Base-by-base conservation (phyloP, 768 basidiomycete genomes). In the Kockovaella imperatae region DNA sequence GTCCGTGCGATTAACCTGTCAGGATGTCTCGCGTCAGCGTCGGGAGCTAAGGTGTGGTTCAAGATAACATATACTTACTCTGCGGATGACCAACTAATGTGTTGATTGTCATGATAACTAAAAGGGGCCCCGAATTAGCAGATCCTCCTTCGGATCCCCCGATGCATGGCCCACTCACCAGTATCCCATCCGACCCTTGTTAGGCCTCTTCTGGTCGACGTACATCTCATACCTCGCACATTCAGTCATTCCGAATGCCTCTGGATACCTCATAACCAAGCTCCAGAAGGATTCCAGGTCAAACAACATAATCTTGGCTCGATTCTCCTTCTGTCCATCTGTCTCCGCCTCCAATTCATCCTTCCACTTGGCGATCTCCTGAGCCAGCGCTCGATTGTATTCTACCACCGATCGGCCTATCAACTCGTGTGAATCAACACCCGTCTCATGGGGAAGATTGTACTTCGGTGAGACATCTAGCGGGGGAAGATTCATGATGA, bases 401-500 rank as follows among this genome's bases (percentile, higher is more conserved):
- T 32, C 29, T n/a, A 13, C n/a, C 1, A 30, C 28, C 15, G n/a
- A 15, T 21, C 35, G 29, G 20, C 28, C 18, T 15, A 45, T 45
- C n/a, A 31, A 18, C 11, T 45, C 28, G 28, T 45, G 29, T 18
- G 32, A 31, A 15, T 24, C 17, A 18, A 31, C 35, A 8, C 44
- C 44, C 1, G 26, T 18, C 29, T 35, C 44, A 31, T 30, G 23
- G 18, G 44, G 44, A 21, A 45, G 44, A 35, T 20, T 31, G 44
- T 32, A 45, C 21, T 45, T 45, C 25, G 44, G 44, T 15, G 44
- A 31, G 14, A 28, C 29, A 24, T 45, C 29, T 11, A 32, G 44
- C 17, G 44, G 44, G 11, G 44, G 44, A 18, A 45, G 44, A 24
- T 45, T 45, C 29, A 45, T n/a, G 14, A 45, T 14, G 28, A 45